Base-by-base conservation (phyloP, 768 basidiomycete genomes). In the Collybia mongolica region DNA sequence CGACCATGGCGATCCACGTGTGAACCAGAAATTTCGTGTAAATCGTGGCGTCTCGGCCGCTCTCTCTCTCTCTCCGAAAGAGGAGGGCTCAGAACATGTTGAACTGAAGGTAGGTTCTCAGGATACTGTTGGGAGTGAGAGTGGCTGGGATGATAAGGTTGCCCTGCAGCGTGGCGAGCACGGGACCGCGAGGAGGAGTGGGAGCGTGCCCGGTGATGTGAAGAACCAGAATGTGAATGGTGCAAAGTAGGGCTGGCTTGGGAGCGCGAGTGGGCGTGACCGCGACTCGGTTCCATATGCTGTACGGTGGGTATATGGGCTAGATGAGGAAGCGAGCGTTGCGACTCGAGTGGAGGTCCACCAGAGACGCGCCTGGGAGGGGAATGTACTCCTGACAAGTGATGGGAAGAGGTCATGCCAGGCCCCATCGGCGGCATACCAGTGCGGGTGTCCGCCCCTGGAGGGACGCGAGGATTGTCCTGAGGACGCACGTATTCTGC, bases 171-270 rank as follows among this genome's bases (percentile, higher is more conserved):
- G 39, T 73, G 74, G 51, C 73, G 80, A 32, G 74, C 70, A 24
- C 77, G 80, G 20, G 81, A 75, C 55, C 75, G 75, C 29, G 82
- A 72, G 39, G 76, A 74, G 23, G 79, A 80, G 49, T 74, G 73
- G 28, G 80, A 78, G 59, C 74, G 70, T 26, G 76, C 73, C 42
- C 73, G 76, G 40, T 76, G 65, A 54, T 77, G 70, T 39, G 74
- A 68, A 15, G 73, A 65, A 29, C 65, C 67, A 44, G 70, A 65
- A 52, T 75, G 70, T 19, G 69, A 65, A 51, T 76, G 71, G 46
- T 76, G 76, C 49, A 74, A 62, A 47, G 70, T 69, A 24, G 77
- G 71, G 37, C 76, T 71, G 29, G 71, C 65, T 54, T 68, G 66
- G 14, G 70, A 58, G 51, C 64, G 64, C 15, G 76, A 61, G 46